Evolutionary conservation across 805 yeast species (phyloP).

Genomic region (Kregervanrija fluxuum): DNA sequence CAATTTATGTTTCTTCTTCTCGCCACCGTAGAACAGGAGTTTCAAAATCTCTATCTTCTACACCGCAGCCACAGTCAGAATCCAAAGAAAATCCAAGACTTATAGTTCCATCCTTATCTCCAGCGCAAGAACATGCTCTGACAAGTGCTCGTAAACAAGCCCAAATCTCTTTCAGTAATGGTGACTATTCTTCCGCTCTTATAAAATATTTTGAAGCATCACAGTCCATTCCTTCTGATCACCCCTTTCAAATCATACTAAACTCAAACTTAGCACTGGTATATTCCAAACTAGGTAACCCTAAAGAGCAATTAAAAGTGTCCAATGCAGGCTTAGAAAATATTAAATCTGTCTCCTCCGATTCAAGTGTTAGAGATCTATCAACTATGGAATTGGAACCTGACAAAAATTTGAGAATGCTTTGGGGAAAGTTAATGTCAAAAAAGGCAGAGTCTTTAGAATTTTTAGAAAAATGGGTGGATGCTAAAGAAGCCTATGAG

Average conservation of each 20-base stretch:
- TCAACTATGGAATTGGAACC: slow-evolving; percentile 31
- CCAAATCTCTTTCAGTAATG: slow-evolving; percentile 59
- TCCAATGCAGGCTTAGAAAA: slow-evolving; percentile 41
- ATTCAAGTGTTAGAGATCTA: slow-evolving; percentile 7
- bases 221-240: slow-evolving; percentile 49
- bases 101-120: slow-evolving; percentile 15
- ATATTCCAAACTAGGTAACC: slow-evolving; percentile 61
- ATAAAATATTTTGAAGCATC: slow-evolving; percentile 47
- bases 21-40: slow-evolving; percentile 4
- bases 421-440: slow-evolving; percentile 65
- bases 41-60: neutral
- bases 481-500: slow-evolving; percentile 56
- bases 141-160: slow-evolving; percentile 49
- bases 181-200: slow-evolving; percentile 69
- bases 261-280: slow-evolving; percentile 72
- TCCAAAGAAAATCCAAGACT: slow-evolving; percentile 6
- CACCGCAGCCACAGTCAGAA: neutral
- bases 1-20: slow-evolving; percentile 16
- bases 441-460: slow-evolving; percentile 83
- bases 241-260: slow-evolving; percentile 59
- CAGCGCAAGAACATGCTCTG: slow-evolving; percentile 29
- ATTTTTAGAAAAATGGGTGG: slow-evolving; percentile 60
- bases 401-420: slow-evolving; percentile 52
- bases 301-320: slow-evolving; percentile 41
- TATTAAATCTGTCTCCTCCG: slow-evolving; percentile 25